These are phyloP conservation scores for Filobasidium wieringae DNA, from an alignment of 768 basidiomycete species.

Conservation along the genomic window DNA sequence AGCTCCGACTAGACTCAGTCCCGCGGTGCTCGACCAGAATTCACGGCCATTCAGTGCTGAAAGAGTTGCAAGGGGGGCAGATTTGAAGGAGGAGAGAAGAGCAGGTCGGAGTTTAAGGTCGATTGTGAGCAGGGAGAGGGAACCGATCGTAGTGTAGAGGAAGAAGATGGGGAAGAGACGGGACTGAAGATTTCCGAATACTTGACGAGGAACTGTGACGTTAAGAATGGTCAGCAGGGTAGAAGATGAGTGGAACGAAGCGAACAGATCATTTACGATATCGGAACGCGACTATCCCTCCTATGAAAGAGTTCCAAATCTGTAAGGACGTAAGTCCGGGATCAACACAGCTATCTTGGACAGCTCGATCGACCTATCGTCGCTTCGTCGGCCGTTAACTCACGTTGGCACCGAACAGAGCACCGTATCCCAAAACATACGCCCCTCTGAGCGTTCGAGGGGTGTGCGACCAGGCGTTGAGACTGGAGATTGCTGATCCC, in stretches of 20 bases:
- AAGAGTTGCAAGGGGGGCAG: conserved; percentile 45
- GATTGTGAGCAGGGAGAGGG: conserved; percentile 48
- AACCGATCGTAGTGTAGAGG: conserved; percentile 48
- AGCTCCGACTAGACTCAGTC: not conserved
- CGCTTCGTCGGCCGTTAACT: too few species aligned
- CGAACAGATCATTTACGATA: conserved; percentile 7
- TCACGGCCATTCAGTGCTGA: conserved; percentile 54
- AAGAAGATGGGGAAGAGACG: conserved; percentile 68
- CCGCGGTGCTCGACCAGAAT: conserved; percentile 41
- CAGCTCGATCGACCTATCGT: too few species aligned
- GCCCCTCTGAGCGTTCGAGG: conserved; percentile 6
- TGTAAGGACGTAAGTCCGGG: too few species aligned
- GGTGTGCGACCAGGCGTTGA: conserved; percentile 4
- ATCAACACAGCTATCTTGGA: too few species aligned
- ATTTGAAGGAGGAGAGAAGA: conserved; percentile 50
- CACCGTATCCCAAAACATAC: conserved; percentile 12
- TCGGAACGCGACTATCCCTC: conserved; percentile 10
- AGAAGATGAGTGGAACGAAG: not conserved
- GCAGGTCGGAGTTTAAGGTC: conserved; percentile 41
- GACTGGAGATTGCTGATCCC: conserved; percentile 6
- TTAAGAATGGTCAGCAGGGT: too few species aligned
- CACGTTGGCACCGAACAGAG: conserved; percentile 7
- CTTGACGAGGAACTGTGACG: conserved; percentile 46
- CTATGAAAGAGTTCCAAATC: conserved; percentile 11
- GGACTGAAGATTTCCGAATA: conserved; percentile 64